Evolutionary conservation across 805 yeast genomes (phyloP), one percentile per base, ranked within the genome.

Genomic region (Candida ulmi): DNA sequence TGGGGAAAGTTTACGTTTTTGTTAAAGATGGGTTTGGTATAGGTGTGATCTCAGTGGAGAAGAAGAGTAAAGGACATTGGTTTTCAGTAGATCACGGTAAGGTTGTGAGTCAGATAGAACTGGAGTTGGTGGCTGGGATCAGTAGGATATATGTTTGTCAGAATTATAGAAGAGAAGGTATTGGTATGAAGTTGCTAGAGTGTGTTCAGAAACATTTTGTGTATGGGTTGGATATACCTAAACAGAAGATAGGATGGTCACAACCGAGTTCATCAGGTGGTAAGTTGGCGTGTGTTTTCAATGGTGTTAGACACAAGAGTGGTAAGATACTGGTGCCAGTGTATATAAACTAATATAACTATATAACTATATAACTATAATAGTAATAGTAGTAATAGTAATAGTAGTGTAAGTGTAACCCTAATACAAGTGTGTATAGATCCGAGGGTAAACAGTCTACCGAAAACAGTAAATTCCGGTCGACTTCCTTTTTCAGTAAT

Each of bases 241-340:
- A 58, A 40, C 47, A 44, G 13, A 69, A 75, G 42, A 55, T 83
- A 16, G 84, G 79, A 1, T 83, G 86, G 76, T 78, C 86, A 33
- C 91, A 83, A 54, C 88, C 90, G 0, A 77, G 84, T 42, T 73
- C 68, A 36, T 68, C 71, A 41, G 91, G 91, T 0, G 77, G 78
- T 2, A 66, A 69, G 41, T 63, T 82, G 25, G 87, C 88, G 0
- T 57, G 55, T 26, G 60, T 53, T 24, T 81, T 75, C 51, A 79
- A 77, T 51, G 78, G 82, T 0, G 74, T 71, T 1, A 56, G 41
- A 21, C 87, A 81, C 52, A 71, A 68, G 41, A 61, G 71, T 21
- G 82, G 82, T 0, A 72, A 68, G 45, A 43, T 54, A 0, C 57
- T 76, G 30, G 60, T 76, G 6, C 80, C 81, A 1, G 72, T 76